These are phyloP conservation scores for Alternaria postmessia DNA, from an alignment of 2,329 filamentous ascomycete genomes.

Conservation along the genomic window DNA sequence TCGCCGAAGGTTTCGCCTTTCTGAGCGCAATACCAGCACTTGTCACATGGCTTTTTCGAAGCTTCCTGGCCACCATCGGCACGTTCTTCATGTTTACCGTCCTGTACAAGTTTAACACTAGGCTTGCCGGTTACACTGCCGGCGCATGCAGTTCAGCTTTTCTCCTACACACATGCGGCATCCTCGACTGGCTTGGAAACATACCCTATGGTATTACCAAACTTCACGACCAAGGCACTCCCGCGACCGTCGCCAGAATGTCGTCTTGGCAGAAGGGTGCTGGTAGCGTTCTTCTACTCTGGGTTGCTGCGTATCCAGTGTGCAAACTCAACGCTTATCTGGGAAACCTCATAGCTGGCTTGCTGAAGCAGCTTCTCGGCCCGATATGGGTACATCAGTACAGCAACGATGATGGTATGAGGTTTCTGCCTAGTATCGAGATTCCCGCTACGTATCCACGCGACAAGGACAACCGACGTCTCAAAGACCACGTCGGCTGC, in stretches of 20 bases:
- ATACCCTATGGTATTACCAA: neutral
- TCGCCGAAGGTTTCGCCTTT: conserved; percentile 33
- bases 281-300: conserved; percentile 19
- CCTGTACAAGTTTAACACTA: conserved; percentile 26
- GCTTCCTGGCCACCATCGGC: conserved; percentile 15
- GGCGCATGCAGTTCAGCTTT: conserved; percentile 30
- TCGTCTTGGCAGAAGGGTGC: conserved; percentile 28
- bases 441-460: conserved; percentile 14
- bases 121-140: conserved; percentile 23
- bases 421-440: conserved; percentile 27
- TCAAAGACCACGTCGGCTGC: neutral
- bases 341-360: conserved; percentile 4
- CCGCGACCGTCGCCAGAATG: conserved; percentile 3
- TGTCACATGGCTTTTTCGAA: conserved; percentile 13
- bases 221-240: neutral
- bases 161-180: conserved; percentile 23
- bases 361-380: conserved; percentile 13
- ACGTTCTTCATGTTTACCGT: conserved; percentile 21
- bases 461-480: neutral
- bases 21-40: conserved; percentile 28
- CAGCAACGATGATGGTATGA: conserved; percentile 20
- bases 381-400: conserved; percentile 27
- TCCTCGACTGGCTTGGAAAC: conserved; percentile 22
- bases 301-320: conserved; percentile 31
- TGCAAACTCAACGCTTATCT: conserved; percentile 24